Conservation (phyloP, 2,329 filamentous ascomycete genomes). For the Trichoderma sp. region DNA sequence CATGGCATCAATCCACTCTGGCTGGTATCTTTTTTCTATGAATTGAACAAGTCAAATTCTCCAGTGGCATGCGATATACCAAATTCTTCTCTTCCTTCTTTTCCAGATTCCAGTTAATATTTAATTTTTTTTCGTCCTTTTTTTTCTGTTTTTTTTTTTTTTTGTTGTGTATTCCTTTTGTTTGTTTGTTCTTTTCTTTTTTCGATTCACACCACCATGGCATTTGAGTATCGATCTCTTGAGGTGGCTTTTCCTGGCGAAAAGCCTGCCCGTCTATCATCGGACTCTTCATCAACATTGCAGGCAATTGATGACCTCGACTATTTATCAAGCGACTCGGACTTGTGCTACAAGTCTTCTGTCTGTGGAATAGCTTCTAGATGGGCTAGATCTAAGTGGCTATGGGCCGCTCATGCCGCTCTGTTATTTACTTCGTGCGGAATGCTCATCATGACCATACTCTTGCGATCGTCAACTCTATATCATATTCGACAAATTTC, state of each 20-base stretch:
- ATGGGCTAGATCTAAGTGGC: slow-evolving; percentile 11
- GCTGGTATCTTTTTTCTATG: no score
- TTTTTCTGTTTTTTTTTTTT: no score
- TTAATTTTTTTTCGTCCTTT: background rate
- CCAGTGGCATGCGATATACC: no score
- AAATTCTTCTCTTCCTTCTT: background rate
- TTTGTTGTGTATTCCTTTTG: no score
- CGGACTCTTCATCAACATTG: background rate
- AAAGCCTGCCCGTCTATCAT: background rate
- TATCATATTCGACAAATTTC: slow-evolving; percentile 1
- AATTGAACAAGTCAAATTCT: no score
- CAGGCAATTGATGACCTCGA: slow-evolving; percentile 3
- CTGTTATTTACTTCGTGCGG: background rate
- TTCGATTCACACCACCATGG: background rate
- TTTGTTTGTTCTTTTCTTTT: background rate
- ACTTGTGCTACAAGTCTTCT: background rate
- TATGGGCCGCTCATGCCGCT: background rate
- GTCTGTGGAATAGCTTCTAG: background rate
- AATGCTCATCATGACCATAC: background rate
- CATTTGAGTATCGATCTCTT: slow-evolving; percentile 3
- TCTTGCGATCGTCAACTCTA: slow-evolving; percentile 7
- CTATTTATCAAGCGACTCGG: slow-evolving; percentile 1
- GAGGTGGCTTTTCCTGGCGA: slow-evolving; percentile 7
- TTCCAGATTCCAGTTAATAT: background rate
- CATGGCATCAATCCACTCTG: no score